Base-by-base conservation (phyloP, 83 land plant genomes). In the Picea abies region DNA sequence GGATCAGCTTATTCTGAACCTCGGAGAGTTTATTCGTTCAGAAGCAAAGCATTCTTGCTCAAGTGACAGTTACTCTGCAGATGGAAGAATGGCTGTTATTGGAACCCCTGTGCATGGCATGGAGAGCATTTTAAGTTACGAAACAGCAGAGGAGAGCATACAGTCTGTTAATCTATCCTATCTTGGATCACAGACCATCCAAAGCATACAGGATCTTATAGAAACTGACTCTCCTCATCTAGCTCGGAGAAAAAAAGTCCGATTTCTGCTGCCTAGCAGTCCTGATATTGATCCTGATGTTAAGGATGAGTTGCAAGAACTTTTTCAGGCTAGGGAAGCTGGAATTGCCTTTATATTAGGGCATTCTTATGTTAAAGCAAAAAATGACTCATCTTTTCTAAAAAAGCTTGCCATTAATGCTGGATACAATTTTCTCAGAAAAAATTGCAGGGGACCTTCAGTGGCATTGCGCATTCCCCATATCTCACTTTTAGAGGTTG, bases 401-500 rank as follows among this genome's bases (percentile, higher is more conserved):
- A 89, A 89, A 85, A 86, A 76, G 82, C 22, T 91, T 23, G 87
- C 83, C 12, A 83, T 93, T n/a, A 72, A 93, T 81, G 65, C 84
- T 20, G 84, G 35, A 4, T 93, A 89, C 75, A 84, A 87, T 26
- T 93, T 93, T 83, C 76, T 93, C 56, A 86, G 86, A 23, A 91
- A 83, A 73, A 93, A 93, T 47, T 89, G 93, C 81, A 65, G 95
- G 14, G 87, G 89, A 3, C 87, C 93, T 16, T 85, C 87, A 11
- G 90, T 89, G 58, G 84, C 78, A 17, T 77, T 93, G 49, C 78
- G 85, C 76, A 86, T 93, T 47, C 95, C 94, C 20, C 87, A 84
- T 29, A 92, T 80, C 49, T 89, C 89, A n/a, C 88, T 88, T 3
- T 86, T 93, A 44, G 90, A 89, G 76, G 95, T 91, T 2, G 93